Base-by-base conservation (phyloP, 1,284 basidiomycete species). In the Hypsizygus ulmarius region DNA sequence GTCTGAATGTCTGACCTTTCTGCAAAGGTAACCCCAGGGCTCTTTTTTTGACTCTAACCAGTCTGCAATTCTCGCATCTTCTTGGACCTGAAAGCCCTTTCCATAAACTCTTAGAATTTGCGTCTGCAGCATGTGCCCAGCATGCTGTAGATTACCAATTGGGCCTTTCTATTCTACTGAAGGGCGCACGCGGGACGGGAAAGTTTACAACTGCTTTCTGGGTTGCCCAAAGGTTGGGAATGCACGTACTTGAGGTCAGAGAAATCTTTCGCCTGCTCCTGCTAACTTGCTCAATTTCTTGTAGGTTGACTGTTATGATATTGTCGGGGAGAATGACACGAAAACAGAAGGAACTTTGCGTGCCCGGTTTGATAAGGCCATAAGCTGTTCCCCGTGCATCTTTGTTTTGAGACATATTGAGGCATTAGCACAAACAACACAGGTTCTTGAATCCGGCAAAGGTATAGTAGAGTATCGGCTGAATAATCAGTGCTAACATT, bases 381-480 rank as follows among this genome's bases (percentile, higher is more conserved):
- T 78, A 7, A 70, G 79, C 6, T 94, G 90, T 61, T 83, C 91
- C 0, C 97, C 97, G 0, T 96, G 91, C 60, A 74, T 98, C 30
- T 67, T 99, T 12, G 67, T 97, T 1, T 70, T 99, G 36, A 76
- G 87, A 12, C 85, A 97, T 58, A 69, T 94, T 16, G 93, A 99
- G 57, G 95, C 90, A 0, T 71, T 99, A 8, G 77, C 79, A 3
- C 79, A 87, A 53, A 85, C 82, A 27, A 82, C 84, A 0, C 89
- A 89, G 60, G 70, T 72, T 2, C 64, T 78, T 11, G 83, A 88
- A 53, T 75, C 81, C 18, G 85, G 81, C 1, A 87, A 87, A 72
- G 84, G 87, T 87, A 53, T 19, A 62, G 15, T 49, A 19, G 14
- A 28, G 41, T 28, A 25, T 37, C 16, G 18, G n/a, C 9, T 29